Evolutionary conservation across 352 stramenopile species (phyloP).

Genomic region (Phytopythium vexans): DNA sequence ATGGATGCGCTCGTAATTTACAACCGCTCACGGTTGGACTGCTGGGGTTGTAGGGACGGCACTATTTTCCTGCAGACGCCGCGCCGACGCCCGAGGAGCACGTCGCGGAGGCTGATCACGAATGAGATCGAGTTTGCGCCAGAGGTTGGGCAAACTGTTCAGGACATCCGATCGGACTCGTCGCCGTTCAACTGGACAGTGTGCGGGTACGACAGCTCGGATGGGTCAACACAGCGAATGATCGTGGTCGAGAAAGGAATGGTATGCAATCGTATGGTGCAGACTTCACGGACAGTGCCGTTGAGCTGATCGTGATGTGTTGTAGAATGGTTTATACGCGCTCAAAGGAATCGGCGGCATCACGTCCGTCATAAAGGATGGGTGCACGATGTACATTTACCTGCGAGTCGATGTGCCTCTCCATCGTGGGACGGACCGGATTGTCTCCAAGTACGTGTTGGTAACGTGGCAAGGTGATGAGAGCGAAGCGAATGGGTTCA

Average conservation of each 20-base stretch:
- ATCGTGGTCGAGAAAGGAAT: slow-evolving; percentile 84
- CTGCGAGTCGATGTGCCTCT: slow-evolving; percentile 84
- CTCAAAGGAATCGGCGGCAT: slow-evolving; percentile 84
- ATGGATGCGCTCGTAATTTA: not conserved
- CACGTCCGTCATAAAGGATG: slow-evolving; percentile 63
- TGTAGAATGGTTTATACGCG: slow-evolving; percentile 72
- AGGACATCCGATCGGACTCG: slow-evolving; percentile 78
- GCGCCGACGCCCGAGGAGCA: slow-evolving; percentile 55
- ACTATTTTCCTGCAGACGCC: slow-evolving; percentile 61
- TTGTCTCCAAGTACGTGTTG: slow-evolving; percentile 86
- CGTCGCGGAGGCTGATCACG: slow-evolving; percentile 68
- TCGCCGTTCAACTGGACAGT: slow-evolving; percentile 86
- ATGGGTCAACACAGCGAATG: slow-evolving; percentile 59
- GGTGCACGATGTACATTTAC: slow-evolving; percentile 88
- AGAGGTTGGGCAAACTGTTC: slow-evolving; percentile 61
- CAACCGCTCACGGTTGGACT: not conserved
- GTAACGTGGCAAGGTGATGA: slow-evolving; percentile 81
- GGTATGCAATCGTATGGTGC: slow-evolving; percentile 27
- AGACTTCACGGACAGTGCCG: not conserved
- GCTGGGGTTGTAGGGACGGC: slow-evolving; percentile 37
- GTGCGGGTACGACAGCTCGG: slow-evolving; percentile 69
- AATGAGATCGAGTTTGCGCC: slow-evolving; percentile 83
- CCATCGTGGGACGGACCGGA: slow-evolving; percentile 72
- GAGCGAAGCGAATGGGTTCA: slow-evolving; percentile 39
- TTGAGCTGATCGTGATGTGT: slow-evolving; percentile 3